A percentile compares a stretch with the other conserved stretches of the same genome.
Conservation (phyloP, 352 stramenopile genomes). For the Discostella stelligera region DNA sequence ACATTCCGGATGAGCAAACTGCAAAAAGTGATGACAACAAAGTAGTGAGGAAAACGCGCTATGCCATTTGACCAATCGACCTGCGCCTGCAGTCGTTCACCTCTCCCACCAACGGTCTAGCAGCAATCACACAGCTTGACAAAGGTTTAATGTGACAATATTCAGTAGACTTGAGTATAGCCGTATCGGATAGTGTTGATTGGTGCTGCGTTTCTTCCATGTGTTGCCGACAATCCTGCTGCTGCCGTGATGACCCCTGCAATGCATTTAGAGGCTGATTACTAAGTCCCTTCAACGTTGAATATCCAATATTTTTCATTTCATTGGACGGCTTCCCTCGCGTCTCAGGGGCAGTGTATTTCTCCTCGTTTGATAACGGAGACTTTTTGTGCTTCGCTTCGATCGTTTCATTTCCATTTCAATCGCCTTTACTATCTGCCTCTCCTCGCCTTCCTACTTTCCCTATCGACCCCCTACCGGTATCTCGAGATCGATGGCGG, state of each 20-base stretch:
- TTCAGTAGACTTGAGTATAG: background rate
- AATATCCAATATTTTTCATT: background rate
- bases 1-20: conserved; percentile 33
- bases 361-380: too few species aligned
- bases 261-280: background rate
- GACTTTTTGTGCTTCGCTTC: too few species aligned
- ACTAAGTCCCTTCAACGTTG: background rate
- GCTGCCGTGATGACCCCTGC: background rate
- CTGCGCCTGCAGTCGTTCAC: background rate
- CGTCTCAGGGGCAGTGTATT: too few species aligned
- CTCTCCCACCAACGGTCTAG: background rate
- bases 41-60: conserved; percentile 44
- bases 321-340: background rate
- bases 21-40: background rate
- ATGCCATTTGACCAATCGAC: conserved; percentile 39
- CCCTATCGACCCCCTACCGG: background rate
- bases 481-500: background rate
- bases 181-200: background rate
- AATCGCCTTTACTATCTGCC: too few species aligned
- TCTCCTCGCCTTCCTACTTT: background rate
- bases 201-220: background rate
- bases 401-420: too few species aligned
- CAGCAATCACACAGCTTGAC: background rate
- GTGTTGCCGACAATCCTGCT: background rate
- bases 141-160: background rate